Evolutionary conservation across 352 stramenopile species (phyloP).

Genomic region (Nothophytophthora sp.): DNA sequence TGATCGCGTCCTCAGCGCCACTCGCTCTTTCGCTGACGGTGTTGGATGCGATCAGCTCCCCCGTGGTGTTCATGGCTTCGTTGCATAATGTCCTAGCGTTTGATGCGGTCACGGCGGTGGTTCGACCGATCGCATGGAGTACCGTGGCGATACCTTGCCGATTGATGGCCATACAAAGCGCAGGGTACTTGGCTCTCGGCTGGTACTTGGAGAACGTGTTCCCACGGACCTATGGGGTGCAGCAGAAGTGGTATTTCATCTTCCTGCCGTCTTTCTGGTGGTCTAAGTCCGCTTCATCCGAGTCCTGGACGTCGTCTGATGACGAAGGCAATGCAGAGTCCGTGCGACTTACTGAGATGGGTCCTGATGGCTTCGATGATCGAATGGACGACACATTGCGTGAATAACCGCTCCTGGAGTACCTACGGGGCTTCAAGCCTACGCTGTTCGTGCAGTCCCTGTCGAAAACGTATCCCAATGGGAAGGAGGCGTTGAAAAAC

Average conservation of each 20-base stretch:
- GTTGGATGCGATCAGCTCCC: conserved; percentile 62
- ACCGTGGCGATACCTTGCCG: conserved; percentile 44
- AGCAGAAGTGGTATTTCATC: conserved; percentile 94
- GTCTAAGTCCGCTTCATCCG: conserved; percentile 2
- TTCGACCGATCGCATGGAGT: conserved; percentile 48
- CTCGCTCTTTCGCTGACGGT: conserved; percentile 30
- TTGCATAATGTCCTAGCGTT: conserved; percentile 54
- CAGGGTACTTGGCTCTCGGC: conserved; percentile 89
- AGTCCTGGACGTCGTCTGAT: conserved; percentile 6
- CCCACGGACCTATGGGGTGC: conserved; percentile 90
- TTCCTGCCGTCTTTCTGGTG: conserved; percentile 88
- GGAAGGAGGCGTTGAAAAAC: conserved; percentile 78
- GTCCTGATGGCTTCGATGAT: conserved; percentile 19
- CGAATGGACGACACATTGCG: conserved; percentile 61
- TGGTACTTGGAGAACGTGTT: conserved; percentile 96
- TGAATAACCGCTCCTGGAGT: conserved; percentile 58
- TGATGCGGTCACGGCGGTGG: conserved; percentile 34
- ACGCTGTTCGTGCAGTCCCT: conserved; percentile 58
- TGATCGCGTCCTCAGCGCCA: conserved; percentile 34
- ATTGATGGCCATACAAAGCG: conserved; percentile 81
- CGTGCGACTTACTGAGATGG: conserved; percentile 26
- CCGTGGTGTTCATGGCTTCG: conserved; percentile 69
- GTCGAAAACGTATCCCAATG: conserved; percentile 73
- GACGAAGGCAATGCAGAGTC: conserved; percentile 23
- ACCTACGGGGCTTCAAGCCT: conserved; percentile 55